phyloP scores from a whole-genome alignment of 2,329 filamentous ascomycete genomes.

The Colletotrichum sp. region DNA sequence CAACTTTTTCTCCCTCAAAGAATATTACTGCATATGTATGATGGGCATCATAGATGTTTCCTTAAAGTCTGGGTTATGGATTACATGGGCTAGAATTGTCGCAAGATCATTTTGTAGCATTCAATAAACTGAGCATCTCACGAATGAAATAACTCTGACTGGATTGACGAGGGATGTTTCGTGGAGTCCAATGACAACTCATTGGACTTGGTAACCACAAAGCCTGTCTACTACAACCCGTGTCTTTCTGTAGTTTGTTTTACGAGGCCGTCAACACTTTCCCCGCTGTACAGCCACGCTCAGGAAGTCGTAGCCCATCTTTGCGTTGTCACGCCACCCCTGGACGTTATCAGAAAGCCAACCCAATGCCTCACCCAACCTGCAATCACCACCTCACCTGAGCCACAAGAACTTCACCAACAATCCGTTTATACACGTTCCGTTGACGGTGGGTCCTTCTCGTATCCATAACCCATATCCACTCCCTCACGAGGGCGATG shows the following conservation, averaged over 20 bases:
- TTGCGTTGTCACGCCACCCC: background rate
- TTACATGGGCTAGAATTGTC: background rate
- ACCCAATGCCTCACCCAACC: background rate
- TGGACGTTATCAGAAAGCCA: background rate
- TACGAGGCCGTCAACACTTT: background rate
- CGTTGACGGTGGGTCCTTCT: background rate
- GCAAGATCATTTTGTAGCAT: background rate
- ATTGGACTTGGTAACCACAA: background rate
- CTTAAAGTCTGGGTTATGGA: background rate
- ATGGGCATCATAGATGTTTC: background rate
- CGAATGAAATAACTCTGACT: background rate
- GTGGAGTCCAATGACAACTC: background rate
- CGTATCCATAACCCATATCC: background rate
- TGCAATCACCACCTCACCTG: background rate
- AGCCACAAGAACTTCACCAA: background rate
- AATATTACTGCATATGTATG: background rate
- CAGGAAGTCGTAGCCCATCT: background rate
- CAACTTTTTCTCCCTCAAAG: background rate
- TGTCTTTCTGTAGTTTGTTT: background rate
- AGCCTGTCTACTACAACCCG: background rate
- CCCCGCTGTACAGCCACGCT: background rate
- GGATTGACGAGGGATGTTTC: background rate
- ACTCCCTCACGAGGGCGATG: background rate
- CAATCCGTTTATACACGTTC: background rate
- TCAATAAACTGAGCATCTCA: background rate